Percentiles rank a stretch among this genome's conserved stretches.
Evolutionary conservation across 768 basidiomycete species (phyloP).

Genomic region (Hortiboletus flavorubellus): DNA sequence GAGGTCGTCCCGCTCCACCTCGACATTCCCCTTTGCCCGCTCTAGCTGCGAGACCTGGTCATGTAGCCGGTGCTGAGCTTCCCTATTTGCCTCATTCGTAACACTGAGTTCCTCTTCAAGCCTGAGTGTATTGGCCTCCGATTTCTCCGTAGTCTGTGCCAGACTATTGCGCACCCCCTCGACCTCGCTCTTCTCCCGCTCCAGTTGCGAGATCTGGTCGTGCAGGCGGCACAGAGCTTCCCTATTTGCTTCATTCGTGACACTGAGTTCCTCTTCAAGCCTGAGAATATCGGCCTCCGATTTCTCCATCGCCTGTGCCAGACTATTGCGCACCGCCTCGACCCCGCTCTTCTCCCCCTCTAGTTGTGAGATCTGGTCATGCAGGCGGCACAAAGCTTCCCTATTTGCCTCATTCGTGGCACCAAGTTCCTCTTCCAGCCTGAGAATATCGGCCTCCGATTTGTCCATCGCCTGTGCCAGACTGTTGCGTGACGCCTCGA

Average conservation of each 20-base stretch:
- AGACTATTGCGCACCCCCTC: constrained; percentile 40
- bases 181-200: constrained; percentile 48
- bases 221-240: constrained; percentile 28
- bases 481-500: constrained; percentile 41
- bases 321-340: background rate
- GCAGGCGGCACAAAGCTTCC: background rate
- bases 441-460: background rate
- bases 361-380: background rate
- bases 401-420: background rate
- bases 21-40: constrained; percentile 52
- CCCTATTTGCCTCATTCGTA: constrained; percentile 40
- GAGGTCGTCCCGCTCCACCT: constrained; percentile 36
- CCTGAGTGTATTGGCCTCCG: constrained; percentile 15
- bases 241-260: constrained; percentile 41
- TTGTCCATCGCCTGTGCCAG: constrained; percentile 12
- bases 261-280: constrained; percentile 46
- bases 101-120: constrained; percentile 44
- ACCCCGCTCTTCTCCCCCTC: background rate
- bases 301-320: constrained; percentile 2
- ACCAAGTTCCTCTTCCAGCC: background rate
- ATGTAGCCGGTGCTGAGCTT: constrained; percentile 28
- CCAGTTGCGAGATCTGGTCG: constrained; percentile 9
- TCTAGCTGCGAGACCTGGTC: constrained; percentile 10
- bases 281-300: constrained; percentile 16
- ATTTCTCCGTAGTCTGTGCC: constrained; percentile 42